Base-by-base conservation (phyloP, 345 rosid species). In the Capsella bursapastoris region DNA sequence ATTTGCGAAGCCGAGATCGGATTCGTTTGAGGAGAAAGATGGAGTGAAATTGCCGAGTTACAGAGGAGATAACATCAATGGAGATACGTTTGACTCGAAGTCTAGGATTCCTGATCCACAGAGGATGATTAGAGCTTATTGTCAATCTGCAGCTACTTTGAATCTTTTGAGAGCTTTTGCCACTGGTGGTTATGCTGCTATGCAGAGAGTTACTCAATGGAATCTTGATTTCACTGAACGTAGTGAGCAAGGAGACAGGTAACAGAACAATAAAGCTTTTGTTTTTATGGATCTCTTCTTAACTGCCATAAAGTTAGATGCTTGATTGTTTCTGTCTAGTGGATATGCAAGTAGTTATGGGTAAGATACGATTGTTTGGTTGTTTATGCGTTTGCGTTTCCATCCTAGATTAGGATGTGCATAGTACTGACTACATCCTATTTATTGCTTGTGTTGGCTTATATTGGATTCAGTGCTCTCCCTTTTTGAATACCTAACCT, bases 151-250 rank as follows among this genome's bases (percentile, higher is more conserved):
- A n/a, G 90, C 93, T 73, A 88, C 90, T 70, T 57, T 88, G 86
- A 88, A 88, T 80, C 87, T 88, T 9, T 58, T 88, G 68, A 86
- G 93, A 79, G 93, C 93, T 71, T 88, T 88, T 44, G 90, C 93
- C n/a, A 88, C 90, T 32, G 93, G 93, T 63, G 93, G 93, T 44
- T 88, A 88, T 61, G 93, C 93, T 55, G 89, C 93, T 63, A 88
- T 88, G 93, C 93, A 88, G 84, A 86, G 93, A 82, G 93, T 88
- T 70, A 84, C 87, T 9, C 90, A 88, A 32, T 88, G 90, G 93
- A 88, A 88, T 83, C 83, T 88, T 83, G 93, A 88, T 80, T 88
- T 88, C 83, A 78, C 87, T 0, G 84, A 86, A 64, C 79, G 64
- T 34, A 88, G 86, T 50, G 93, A 88, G 82, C 93, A 86, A 72